A percentile compares a stretch with the other conserved stretches of the same genome.
Evolutionary conservation across 768 basidiomycete species (phyloP).

Genomic region (Collybia sordida): DNA sequence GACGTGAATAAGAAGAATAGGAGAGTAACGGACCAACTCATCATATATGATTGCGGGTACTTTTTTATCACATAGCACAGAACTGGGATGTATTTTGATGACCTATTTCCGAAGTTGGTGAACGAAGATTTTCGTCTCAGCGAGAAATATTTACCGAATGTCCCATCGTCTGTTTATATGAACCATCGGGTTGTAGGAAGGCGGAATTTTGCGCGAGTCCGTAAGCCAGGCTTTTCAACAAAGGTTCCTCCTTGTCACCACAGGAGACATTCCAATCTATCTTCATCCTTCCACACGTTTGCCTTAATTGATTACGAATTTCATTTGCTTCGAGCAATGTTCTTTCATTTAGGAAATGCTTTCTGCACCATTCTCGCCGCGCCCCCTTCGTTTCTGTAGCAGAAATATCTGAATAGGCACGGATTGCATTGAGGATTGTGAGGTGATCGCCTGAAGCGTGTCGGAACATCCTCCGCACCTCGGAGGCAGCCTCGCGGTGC

Average conservation of each 20-base stretch:
- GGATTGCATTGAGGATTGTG: conserved; percentile 82
- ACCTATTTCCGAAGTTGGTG: conserved; percentile 31
- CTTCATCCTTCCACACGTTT: conserved; percentile 56
- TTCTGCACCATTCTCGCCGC: conserved; percentile 77
- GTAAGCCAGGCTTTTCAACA: conserved; percentile 69
- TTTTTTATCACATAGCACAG: conserved; percentile 77
- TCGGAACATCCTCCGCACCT: conserved; percentile 74
- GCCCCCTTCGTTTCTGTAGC: conserved; percentile 43
- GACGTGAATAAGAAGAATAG: background rate
- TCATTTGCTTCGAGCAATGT: conserved; percentile 76
- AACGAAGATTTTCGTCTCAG: background rate
- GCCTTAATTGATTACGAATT: conserved; percentile 76
- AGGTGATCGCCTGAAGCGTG: conserved; percentile 90
- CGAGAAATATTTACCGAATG: conserved; percentile 46
- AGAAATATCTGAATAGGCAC: conserved; percentile 75
- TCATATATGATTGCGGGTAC: conserved; percentile 88
- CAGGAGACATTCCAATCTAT: conserved; percentile 61
- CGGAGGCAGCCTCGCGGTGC: conserved; percentile 68
- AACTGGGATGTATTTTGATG: conserved; percentile 91
- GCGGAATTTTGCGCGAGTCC: conserved; percentile 87
- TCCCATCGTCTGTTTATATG: conserved; percentile 82
- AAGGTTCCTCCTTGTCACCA: conserved; percentile 63
- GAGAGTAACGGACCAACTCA: conserved; percentile 68
- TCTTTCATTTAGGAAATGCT: conserved; percentile 81
- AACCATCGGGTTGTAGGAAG: conserved; percentile 79